Percentiles rank a stretch among this genome's conserved stretches.
Conservation (phyloP, 2,329 filamentous ascomycete genomes). For the Neonectria sp. region DNA sequence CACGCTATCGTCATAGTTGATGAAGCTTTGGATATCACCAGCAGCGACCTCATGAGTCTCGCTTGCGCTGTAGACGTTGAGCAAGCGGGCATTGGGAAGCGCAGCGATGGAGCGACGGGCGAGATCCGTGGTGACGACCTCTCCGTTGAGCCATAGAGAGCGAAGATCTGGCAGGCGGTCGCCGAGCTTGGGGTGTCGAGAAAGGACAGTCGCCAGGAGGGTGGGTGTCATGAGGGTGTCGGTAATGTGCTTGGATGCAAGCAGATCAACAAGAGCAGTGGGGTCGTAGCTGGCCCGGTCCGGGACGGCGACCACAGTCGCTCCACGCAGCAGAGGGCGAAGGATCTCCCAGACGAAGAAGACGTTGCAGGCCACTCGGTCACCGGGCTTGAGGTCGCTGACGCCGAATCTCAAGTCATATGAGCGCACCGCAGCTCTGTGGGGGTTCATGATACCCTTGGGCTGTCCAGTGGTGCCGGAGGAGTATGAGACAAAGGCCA, state of each 20-base stretch:
- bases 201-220: slow-evolving; percentile 80
- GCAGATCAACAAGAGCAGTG: slow-evolving; percentile 78
- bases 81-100: slow-evolving; percentile 77
- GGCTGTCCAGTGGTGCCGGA: slow-evolving; percentile 84
- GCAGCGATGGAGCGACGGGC: slow-evolving; percentile 77
- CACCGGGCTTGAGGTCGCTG: slow-evolving; percentile 78
- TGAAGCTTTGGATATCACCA: slow-evolving; percentile 79
- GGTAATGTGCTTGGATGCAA: slow-evolving; percentile 76
- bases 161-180: slow-evolving; percentile 75
- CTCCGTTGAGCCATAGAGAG: slow-evolving; percentile 85
- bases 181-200: slow-evolving; percentile 77
- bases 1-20: slow-evolving; percentile 74
- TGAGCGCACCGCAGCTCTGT: slow-evolving; percentile 80
- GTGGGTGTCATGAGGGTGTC: slow-evolving; percentile 90
- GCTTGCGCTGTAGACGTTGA: slow-evolving; percentile 87
- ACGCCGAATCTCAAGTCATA: slow-evolving; percentile 81
- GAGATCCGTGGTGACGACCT: slow-evolving; percentile 85
- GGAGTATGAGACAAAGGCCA: slow-evolving; percentile 87
- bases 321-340: slow-evolving; percentile 81
- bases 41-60: slow-evolving; percentile 87
- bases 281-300: slow-evolving; percentile 86
- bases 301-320: slow-evolving; percentile 81
- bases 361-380: slow-evolving; percentile 89
- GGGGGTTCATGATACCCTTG: slow-evolving; percentile 87
- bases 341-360: slow-evolving; percentile 92